phyloP scores from a whole-genome alignment of 768 basidiomycete species.

The Clitopilus passeckerianus region DNA sequence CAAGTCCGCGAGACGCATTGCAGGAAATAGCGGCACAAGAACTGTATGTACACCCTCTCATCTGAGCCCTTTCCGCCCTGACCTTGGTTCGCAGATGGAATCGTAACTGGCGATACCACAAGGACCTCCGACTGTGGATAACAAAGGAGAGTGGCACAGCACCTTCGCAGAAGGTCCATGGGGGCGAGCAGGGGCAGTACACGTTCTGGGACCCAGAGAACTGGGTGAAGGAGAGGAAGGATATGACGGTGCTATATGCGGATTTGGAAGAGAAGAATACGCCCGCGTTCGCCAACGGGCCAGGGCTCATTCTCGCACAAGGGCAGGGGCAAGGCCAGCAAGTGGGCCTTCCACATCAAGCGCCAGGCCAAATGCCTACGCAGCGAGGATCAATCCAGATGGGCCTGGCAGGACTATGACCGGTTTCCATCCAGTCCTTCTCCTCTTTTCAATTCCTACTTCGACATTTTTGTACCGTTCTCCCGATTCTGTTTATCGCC shows the following conservation, averaged over 20 bases:
- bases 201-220: slow-evolving; percentile 86
- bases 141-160: slow-evolving; percentile 83
- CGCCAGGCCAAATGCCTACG: slow-evolving; percentile 20
- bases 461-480: slow-evolving; percentile 11
- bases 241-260: slow-evolving; percentile 69
- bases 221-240: slow-evolving; percentile 74
- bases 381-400: slow-evolving; percentile 46
- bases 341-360: slow-evolving; percentile 29
- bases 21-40: slow-evolving; percentile 96
- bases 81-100: slow-evolving; percentile 55
- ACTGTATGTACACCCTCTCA: slow-evolving; percentile 58
- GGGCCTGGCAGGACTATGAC: slow-evolving; percentile 44
- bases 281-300: slow-evolving; percentile 54
- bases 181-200: slow-evolving; percentile 85
- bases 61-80: background rate
- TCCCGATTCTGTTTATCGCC: background rate
- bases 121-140: slow-evolving; percentile 78
- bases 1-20: slow-evolving; percentile 83
- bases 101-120: slow-evolving; percentile 96
- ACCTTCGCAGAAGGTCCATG: slow-evolving; percentile 71
- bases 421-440: slow-evolving; percentile 1
- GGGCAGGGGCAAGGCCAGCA: slow-evolving; percentile 32
- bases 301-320: slow-evolving; percentile 39
- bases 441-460: background rate
- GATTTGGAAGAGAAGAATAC: slow-evolving; percentile 72